These are phyloP conservation scores for Furcasterigmium sp. DNA, from an alignment of 2,329 filamentous ascomycete species.

Conservation along the genomic window DNA sequence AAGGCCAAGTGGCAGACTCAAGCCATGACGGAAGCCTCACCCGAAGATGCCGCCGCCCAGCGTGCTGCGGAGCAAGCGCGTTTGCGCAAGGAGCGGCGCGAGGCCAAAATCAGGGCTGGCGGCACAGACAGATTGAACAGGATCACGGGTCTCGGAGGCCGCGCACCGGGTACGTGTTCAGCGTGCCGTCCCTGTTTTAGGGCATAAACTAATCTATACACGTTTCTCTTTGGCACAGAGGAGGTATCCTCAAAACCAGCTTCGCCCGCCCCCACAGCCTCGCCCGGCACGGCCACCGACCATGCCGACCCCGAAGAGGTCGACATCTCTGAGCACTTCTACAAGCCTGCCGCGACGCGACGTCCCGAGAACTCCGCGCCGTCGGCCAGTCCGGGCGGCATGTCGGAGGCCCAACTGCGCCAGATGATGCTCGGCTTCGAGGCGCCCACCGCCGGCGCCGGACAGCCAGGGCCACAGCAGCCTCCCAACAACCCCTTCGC, in stretches of 20 bases:
- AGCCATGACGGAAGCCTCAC: conserved; percentile 35
- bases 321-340: conserved; percentile 73
- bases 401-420: conserved; percentile 56
- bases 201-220: too few species aligned
- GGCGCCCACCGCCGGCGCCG: conserved; percentile 18
- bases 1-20: not conserved
- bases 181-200: too few species aligned
- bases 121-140: conserved; percentile 66
- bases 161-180: conserved; percentile 44
- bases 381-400: conserved; percentile 23
- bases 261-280: conserved; percentile 12
- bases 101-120: conserved; percentile 71
- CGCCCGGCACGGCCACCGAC: conserved; percentile 23
- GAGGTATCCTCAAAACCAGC: too few species aligned
- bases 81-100: conserved; percentile 71
- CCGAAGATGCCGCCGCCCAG: conserved; percentile 44
- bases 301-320: conserved; percentile 68
- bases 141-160: conserved; percentile 67
- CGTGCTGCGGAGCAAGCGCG: conserved; percentile 62
- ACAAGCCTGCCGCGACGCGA: conserved; percentile 38
- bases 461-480: conserved; percentile 14
- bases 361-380: conserved; percentile 20
- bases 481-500: conserved; percentile 27
- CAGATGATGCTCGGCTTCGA: conserved; percentile 60
- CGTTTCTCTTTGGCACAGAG: too few species aligned